A percentile compares a stretch with the other conserved stretches of the same genome.
Evolutionary conservation across 495 filamentous ascomycete species (phyloP).

Genomic region (Xylaria castorea): DNA sequence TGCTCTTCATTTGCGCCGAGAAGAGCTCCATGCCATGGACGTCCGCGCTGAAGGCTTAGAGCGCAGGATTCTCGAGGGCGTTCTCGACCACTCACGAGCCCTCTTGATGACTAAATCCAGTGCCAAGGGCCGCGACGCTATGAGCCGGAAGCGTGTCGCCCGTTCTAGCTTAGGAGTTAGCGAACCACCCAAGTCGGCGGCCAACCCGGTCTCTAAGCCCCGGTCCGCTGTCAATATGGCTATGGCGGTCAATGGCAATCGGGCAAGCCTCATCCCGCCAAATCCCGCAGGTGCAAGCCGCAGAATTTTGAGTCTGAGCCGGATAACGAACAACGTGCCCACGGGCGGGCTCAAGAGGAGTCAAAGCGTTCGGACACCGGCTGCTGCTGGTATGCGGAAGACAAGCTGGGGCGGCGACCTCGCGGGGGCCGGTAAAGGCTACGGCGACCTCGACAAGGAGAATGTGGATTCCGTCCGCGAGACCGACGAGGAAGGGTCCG

Average conservation of each 20-base stretch:
- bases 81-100: constrained; percentile 91
- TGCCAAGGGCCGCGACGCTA: constrained; percentile 53
- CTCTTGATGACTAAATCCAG: constrained; percentile 72
- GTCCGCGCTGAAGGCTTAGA: constrained; percentile 84
- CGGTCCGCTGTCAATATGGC: constrained; percentile 53
- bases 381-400: constrained; percentile 72
- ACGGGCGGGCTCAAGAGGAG: constrained; percentile 66
- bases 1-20: constrained; percentile 82
- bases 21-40: constrained; percentile 91
- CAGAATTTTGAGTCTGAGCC: constrained; percentile 85
- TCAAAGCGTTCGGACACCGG: constrained; percentile 68
- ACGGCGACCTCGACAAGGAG: constrained; percentile 57
- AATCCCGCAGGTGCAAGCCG: constrained; percentile 63
- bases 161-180: constrained; percentile 42
- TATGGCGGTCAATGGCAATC: constrained; percentile 51
- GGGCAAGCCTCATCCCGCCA: constrained; percentile 50
- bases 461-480: constrained; percentile 53
- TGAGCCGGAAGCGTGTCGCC: constrained; percentile 77
- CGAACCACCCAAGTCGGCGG: constrained; percentile 29
- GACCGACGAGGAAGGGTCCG: constrained; percentile 49
- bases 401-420: constrained; percentile 71
- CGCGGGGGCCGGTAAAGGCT: constrained; percentile 44
- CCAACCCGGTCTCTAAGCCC: constrained; percentile 47
- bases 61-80: constrained; percentile 89
- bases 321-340: constrained; percentile 79